Conservation (phyloP, 371 early-diverging fungal species). For the Batkoa obscura region DNA sequence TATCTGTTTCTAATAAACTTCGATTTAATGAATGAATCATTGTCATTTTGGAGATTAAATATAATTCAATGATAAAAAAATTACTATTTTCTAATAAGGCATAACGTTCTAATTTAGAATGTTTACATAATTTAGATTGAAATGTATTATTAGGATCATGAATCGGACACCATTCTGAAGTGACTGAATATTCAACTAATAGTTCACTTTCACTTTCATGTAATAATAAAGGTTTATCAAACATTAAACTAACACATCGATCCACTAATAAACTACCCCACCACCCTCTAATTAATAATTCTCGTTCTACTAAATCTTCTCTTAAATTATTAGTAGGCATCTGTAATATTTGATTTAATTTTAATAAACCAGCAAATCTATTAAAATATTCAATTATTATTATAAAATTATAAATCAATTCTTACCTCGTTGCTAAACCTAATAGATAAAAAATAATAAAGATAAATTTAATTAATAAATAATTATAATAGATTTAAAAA, state of each 20-base stretch:
- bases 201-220: neutral
- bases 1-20: neutral
- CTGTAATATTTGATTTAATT: neutral
- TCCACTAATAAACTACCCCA: neutral
- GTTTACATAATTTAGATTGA: neutral
- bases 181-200: neutral
- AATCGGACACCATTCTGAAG: neutral
- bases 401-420: neutral
- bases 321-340: neutral
- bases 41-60: neutral
- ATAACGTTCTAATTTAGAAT: neutral
- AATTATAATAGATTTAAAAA: too few species aligned
- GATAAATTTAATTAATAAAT: too few species aligned
- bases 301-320: neutral
- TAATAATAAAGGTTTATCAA: neutral
- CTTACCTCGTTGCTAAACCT: neutral
- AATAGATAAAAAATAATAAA: neutral
- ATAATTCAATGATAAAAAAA: neutral
- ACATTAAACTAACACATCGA: neutral
- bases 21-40: neutral
- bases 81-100: neutral
- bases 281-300: neutral
- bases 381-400: too few species aligned
- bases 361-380: neutral
- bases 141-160: neutral